Percentiles rank a stretch among this genome's conserved stretches.
phyloP scores from a whole-genome alignment of 2,329 filamentous ascomycete species.

The Aspergillus uvarum region DNA sequence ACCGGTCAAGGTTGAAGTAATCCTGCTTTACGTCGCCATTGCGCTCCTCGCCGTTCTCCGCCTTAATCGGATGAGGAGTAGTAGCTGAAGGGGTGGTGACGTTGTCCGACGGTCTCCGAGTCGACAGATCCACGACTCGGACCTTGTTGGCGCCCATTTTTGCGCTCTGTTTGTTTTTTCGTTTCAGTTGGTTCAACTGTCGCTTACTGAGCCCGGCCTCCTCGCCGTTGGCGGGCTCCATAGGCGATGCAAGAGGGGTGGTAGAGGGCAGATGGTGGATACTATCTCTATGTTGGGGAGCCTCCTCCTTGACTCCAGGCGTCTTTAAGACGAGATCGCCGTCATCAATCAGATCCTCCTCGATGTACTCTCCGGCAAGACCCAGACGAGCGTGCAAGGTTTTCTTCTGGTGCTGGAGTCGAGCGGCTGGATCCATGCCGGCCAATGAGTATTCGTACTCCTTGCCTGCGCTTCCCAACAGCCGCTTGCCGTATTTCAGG shows the following conservation, averaged over 20 bases:
- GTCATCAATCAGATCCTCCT: slow-evolving; percentile 75
- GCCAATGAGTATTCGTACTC: slow-evolving; percentile 83
- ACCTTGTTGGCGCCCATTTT: slow-evolving; percentile 88
- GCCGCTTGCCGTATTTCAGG: slow-evolving; percentile 76
- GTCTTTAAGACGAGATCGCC: slow-evolving; percentile 55
- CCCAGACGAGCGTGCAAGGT: slow-evolving; percentile 79
- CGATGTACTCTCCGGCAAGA: slow-evolving; percentile 76
- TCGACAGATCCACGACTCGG: slow-evolving; percentile 81
- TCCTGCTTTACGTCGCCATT: slow-evolving; percentile 68
- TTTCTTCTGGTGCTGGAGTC: slow-evolving; percentile 85
- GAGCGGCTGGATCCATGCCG: slow-evolving; percentile 74
- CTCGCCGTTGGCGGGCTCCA: slow-evolving; percentile 55
- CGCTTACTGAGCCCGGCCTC: slow-evolving; percentile 80
- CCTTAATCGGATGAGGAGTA: slow-evolving; percentile 58
- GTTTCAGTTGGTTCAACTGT: slow-evolving; percentile 90
- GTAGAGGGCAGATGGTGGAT: slow-evolving; percentile 45
- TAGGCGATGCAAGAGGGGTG: slow-evolving; percentile 48
- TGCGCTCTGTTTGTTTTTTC: slow-evolving; percentile 87
- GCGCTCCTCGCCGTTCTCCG: slow-evolving; percentile 58
- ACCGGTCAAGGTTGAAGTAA: slow-evolving; percentile 85
- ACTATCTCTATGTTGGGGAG: slow-evolving; percentile 46
- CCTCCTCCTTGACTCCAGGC: slow-evolving; percentile 50
- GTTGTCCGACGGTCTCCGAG: slow-evolving; percentile 63
- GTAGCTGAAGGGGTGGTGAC: slow-evolving; percentile 60
- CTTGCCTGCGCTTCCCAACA: slow-evolving; percentile 77